phyloP scores from a whole-genome alignment of 2,329 filamentous ascomycete species.

The Penicillium sp. region DNA sequence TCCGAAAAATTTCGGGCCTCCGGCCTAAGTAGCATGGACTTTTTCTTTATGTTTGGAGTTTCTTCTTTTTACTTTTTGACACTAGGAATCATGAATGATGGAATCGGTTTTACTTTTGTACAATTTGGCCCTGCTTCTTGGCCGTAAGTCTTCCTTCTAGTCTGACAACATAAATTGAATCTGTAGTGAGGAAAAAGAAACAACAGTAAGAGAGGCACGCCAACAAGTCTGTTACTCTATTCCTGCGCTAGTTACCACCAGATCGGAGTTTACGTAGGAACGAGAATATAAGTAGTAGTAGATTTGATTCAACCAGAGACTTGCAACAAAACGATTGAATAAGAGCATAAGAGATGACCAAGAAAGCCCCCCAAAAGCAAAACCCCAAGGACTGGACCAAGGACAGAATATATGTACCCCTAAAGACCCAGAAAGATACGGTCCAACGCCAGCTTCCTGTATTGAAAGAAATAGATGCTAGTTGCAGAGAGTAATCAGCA shows the following conservation, averaged over 20 bases:
- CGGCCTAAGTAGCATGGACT: constrained; percentile 4
- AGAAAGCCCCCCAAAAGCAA: not conserved
- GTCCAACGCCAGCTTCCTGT: constrained; percentile 21
- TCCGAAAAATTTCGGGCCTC: constrained; percentile 8
- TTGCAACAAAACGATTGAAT: not conserved
- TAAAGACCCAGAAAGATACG: constrained; percentile 9
- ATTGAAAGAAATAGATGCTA: constrained; percentile 16
- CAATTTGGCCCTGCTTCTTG: not conserved
- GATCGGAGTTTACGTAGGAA: not conserved
- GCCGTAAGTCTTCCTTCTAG: not conserved
- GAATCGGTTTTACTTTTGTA: constrained; percentile 5
- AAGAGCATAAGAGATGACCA: not conserved
- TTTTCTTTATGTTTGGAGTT: constrained; percentile 2
- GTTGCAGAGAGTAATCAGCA: not conserved
- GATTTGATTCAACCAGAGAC: not conserved
- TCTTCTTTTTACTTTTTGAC: constrained; percentile 8
- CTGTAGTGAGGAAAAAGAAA: too few species aligned
- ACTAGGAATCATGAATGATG: constrained; percentile 18
- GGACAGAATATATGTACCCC: constrained; percentile 1
- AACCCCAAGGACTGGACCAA: not conserved
- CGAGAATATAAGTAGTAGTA: not conserved
- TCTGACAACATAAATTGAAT: not conserved
- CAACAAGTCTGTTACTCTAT: not conserved
- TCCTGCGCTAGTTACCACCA: too few species aligned
- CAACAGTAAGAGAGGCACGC: too few species aligned